Base-by-base conservation (phyloP, 768 basidiomycete species). In the Rubroboletus pulcherrimus region DNA sequence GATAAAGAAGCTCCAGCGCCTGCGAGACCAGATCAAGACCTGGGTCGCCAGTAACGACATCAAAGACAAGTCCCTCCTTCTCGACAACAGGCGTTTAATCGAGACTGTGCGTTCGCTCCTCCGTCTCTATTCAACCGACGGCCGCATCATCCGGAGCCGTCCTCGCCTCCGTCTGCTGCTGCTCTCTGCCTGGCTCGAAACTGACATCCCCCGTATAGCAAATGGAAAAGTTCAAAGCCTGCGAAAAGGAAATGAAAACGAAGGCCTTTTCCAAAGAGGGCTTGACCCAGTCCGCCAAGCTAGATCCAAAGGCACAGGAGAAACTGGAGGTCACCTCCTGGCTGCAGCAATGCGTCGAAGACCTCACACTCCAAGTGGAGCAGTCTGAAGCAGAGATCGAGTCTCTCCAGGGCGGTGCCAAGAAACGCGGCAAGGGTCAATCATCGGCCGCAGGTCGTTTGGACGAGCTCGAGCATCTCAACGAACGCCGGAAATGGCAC, bases 181-280 rank as follows among this genome's bases (percentile, higher is more conserved):
- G 41, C 56, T 57, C 29, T 55, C 49, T n/a, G 35, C 42, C 49
- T 21, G 19, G 54, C 39, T 7, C 34, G 9, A 29, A 57, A 9
- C 49, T 49, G n/a, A 49, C 63, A 38, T 35, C 19, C 15, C 43
- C 55, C 54, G 55, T 57, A 54, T 73, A 98, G 97, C 97, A 98
- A 98, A 99, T 99, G 97, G 97, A 99, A 78, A 95, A 93, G 71
- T 99, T 99, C 84, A 99, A 99, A 68, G 96, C 96, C 24, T 94
- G 95, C 75, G 97, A 99, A 78, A 99, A 98, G 78, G 97, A 99
- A 76, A 98, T 98, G 96, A 99, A 99, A 82, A 98, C 97, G 55
- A 99, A 99, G 73, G 97, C 97, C 0, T 99, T 98, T 75, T 98
- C 95, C 19, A 99, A 98, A 69, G 97, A 98, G 73, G 97, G 97